Base-by-base conservation (phyloP, 495 filamentous ascomycete genomes). In the Aspergillus baeticus region DNA sequence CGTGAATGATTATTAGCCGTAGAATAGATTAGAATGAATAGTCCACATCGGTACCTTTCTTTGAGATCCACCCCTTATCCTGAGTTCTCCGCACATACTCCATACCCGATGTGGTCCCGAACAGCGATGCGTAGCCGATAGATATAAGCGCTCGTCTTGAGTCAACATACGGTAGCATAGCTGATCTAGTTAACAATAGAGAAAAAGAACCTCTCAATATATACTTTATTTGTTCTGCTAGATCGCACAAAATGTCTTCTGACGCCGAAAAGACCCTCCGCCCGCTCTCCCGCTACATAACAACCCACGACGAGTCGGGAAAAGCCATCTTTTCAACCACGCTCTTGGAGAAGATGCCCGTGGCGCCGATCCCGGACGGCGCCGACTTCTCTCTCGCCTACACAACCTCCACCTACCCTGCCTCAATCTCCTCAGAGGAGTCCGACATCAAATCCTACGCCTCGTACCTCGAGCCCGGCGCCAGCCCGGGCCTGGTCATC, bases 381-480 rank as follows among this genome's bases (percentile, higher is more conserved):
- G 62, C 65, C n/a, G 51, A 63, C 38, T 69, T 74, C 55, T 60
- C 63, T 41, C 63, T 72, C 23, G 67, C 69, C 52, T 81, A 81
- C 63, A 80, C 79, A 20, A 86, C 83, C 10, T 81, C 56, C 70
- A 48, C 57, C 57, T 67, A 82, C 78, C 73, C 86, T 70, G 71
- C 80, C 63, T 47, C 81, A 74, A 17, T 81, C 65, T 46, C 78
- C 56, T 44, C 62, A 29, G 73, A 82, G 69, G 49, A n/a, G n/a
- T n/a, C 79, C 69, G 68, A 84, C 69, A 22, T 76, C 35, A 15
- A 69, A 70, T 53, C 67, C 45, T 72, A 71, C 63, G 46, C 57
- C 6, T 18, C 33, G 42, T 62, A 69, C 77, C 77, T 73, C 72
- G 31, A 54, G 8, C 44, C 44, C 6, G 44, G 44, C 11, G 65